Percentiles rank a stretch among this genome's conserved stretches.
phyloP scores from a whole-genome alignment of 2,329 filamentous ascomycete genomes.

The Bipolaris cookei region DNA sequence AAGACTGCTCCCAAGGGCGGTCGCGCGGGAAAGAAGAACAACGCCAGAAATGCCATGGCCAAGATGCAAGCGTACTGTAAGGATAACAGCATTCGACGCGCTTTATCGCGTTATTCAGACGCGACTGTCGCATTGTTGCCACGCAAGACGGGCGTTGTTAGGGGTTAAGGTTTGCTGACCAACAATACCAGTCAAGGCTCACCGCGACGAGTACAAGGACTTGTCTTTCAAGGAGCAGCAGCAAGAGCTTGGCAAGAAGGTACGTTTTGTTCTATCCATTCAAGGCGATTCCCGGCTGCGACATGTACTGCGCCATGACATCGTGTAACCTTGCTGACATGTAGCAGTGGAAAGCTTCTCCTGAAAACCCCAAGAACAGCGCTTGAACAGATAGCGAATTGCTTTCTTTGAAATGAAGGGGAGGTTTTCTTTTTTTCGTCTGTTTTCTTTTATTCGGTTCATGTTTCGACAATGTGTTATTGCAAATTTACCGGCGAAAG shows the following conservation, averaged over 20 bases:
- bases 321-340: slow-evolving; percentile 1
- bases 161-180: slow-evolving; percentile 21
- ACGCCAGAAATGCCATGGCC: slow-evolving; percentile 39
- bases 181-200: slow-evolving; percentile 40
- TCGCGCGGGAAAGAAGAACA: slow-evolving; percentile 29
- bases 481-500: not conserved
- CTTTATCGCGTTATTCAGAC: slow-evolving; percentile 22
- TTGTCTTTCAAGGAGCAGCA: slow-evolving; percentile 46
- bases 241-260: slow-evolving; percentile 46
- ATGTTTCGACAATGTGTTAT: not conserved
- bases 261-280: slow-evolving; percentile 18
- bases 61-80: slow-evolving; percentile 48
- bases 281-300: not conserved
- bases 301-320: not conserved
- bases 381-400: slow-evolving; percentile 11
- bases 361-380: slow-evolving; percentile 47
- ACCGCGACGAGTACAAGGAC: slow-evolving; percentile 45
- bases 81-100: slow-evolving; percentile 27
- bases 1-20: slow-evolving; percentile 30
- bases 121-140: slow-evolving; percentile 14
- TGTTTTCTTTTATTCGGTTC: not conserved
- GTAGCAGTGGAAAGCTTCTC: slow-evolving; percentile 45
- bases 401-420: not conserved
- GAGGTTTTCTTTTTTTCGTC: not conserved
- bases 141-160: not conserved